Base-by-base conservation (phyloP, 306 rosid genomes). In the Cicer bijugum region DNA sequence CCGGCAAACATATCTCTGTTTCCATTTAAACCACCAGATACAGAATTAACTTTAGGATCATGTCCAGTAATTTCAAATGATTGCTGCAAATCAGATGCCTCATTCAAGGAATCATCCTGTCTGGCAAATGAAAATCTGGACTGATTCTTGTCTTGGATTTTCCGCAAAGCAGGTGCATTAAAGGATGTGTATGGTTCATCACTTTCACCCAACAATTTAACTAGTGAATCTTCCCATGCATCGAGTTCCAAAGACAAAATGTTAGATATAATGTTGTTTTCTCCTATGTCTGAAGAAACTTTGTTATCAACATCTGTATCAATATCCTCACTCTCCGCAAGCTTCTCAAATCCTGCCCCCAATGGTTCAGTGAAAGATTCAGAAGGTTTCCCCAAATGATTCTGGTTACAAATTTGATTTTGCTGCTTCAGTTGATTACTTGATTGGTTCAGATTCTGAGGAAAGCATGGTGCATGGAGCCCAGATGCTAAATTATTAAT, bases 81-180 rank as follows among this genome's bases (percentile, higher is more conserved):
- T 51, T 73, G 82, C 67, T 69, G 83, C 72, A 82, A 69, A 69
- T 48, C 53, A 74, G 84, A 77, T 45, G 76, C 51, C 40, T 71
- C 68, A 28, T 74, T 67, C 48, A 39, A 42, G 67, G 75, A 71
- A 63, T 59, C 79, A 33, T 82, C 85, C 51, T 80, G 81, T 70
- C 89, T 82, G 43, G 86, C 89, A 80, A 82, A 82, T 59, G 86
- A 80, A 78, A 85, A 80, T 81, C 86, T 80, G 5, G 85, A 85
- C 81, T 85, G 85, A 71, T 77, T 80, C 38, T 85, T 82, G 67
- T 82, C 85, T 51, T 82, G 89, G 58, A 64, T 80, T 74, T 82
- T 80, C 60, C 74, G 47, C 48, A 16, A 52, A 45, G 52, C 60
- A 46, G 79, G 77, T 52, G 77, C 62, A 80, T 83, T 85, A 51